Conservation (phyloP, 495 filamentous ascomycete species). For the Neurospora sp. region DNA sequence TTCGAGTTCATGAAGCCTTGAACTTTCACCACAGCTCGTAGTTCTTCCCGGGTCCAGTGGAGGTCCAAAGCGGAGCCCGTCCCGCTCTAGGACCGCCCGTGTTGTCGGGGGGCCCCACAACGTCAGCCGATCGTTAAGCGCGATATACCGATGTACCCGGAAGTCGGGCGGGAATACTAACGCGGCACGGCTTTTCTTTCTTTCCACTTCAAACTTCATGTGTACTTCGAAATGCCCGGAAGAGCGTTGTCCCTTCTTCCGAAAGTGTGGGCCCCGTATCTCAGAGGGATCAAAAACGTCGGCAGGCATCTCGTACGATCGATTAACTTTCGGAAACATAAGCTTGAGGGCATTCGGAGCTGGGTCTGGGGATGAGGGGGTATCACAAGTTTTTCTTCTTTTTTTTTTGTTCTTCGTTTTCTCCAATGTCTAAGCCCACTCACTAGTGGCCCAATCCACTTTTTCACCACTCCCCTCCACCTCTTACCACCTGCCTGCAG, state of each 20-base stretch:
- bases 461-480: background rate
- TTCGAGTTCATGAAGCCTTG: background rate
- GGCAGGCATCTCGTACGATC: background rate
- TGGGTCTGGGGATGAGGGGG: background rate
- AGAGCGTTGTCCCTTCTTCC: background rate
- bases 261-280: background rate
- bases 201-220: background rate
- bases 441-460: background rate
- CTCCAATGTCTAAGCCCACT: background rate
- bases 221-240: background rate
- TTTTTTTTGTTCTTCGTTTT: background rate
- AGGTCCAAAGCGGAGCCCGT: background rate
- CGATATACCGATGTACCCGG: background rate
- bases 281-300: background rate
- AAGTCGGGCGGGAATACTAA: background rate
- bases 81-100: background rate
- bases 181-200: background rate
- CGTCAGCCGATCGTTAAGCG: background rate
- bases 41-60: background rate
- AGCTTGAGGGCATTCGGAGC: background rate
- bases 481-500: background rate
- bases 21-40: background rate
- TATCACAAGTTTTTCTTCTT: conserved; percentile 11
- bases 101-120: background rate
- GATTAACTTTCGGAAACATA: background rate